Base-by-base conservation (phyloP, 2,329 filamentous ascomycete genomes). In the Penicillium sumatraense region DNA sequence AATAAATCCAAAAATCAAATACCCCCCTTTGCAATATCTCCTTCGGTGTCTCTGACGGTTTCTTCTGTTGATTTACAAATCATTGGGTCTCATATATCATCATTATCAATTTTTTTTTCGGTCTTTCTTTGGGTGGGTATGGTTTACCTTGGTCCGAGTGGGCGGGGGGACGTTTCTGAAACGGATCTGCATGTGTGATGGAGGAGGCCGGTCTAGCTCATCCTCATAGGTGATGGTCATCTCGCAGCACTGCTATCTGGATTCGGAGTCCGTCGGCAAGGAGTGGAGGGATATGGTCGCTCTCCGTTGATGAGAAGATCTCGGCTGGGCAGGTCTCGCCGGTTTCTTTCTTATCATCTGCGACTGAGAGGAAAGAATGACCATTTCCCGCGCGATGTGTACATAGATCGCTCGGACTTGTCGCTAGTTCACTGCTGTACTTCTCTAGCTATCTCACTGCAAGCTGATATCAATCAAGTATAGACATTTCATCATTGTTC, bases 1-100 rank as follows among this genome's bases (percentile, higher is more conserved):
- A 80, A 66, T 85, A 71, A 70, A 58, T 49, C 20, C 18, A 16
- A 46, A 55, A 40, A 49, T 36, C 57, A 49, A 53, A 48, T 45
- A 36, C 42, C 42, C 42, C 41, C 35, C 42, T 35, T n/a, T 49
- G 46, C 49, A 47, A 54, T 57, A 38, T 62, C 49, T 59, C 42
- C 24, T 58, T 61, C 54, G 54, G 54, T 62, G 53, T 59, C 53
- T 53, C 23, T 54, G 47, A 51, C 53, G 53, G 49, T 57, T 46
- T 51, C 46, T 57, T 58, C 38, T 51, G 51, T 60, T 51, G 26
- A 59, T 61, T 54, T 59, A 49, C 55, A 13, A 57, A 56, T 54
- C 45, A 29, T 56, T 49, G 52, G 47, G 40, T 53, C 40, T 61
- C 52, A 58, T 53, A 57, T 55, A 57, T 24, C n/a, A n/a, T n/a